Evolutionary conservation across 495 filamentous ascomycete species (phyloP).

Genomic region (Apiosordaria backusii): DNA sequence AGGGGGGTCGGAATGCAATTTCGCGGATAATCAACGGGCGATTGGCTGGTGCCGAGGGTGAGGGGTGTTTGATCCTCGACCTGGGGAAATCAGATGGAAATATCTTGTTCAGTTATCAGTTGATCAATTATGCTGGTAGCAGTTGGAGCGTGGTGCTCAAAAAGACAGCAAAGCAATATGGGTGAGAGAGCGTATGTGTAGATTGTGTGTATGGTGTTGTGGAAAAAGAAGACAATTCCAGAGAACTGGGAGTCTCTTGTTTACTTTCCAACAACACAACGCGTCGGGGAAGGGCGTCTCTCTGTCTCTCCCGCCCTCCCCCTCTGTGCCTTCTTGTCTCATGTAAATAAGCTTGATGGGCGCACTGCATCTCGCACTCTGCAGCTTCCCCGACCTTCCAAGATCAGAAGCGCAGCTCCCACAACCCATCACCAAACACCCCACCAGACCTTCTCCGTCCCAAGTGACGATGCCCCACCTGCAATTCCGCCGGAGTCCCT

Average conservation of each 20-base stretch:
- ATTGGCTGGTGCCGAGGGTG: conserved; percentile 18
- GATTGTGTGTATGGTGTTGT: conserved; percentile 2
- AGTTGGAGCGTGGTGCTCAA: conserved; percentile 16
- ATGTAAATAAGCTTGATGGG: not conserved
- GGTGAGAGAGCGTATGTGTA: not conserved
- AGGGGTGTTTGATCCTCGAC: conserved; percentile 27
- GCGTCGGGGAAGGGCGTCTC: conserved; percentile 8
- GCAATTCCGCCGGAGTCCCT: not conserved
- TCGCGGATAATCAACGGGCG: conserved; percentile 31
- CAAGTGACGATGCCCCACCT: not conserved
- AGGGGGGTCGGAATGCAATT: conserved; percentile 28
- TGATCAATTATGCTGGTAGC: conserved; percentile 34
- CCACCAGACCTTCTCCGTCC: not conserved
- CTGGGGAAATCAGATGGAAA: conserved; percentile 26
- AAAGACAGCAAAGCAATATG: conserved; percentile 9
- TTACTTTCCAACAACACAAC: conserved; percentile 21
- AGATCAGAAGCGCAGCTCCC: not conserved
- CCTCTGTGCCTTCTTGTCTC: conserved; percentile 12
- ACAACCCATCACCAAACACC: not conserved
- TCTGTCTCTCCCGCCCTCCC: conserved; percentile 2
- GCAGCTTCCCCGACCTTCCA: not conserved
- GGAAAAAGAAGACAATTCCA: conserved; percentile 7
- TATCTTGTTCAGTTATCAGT: conserved; percentile 17
- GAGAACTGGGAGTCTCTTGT: conserved; percentile 17
- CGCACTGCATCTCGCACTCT: not conserved